These are phyloP conservation scores for Nematodospora valgi DNA, from an alignment of 805 yeast genomes.

Conservation along the genomic window DNA sequence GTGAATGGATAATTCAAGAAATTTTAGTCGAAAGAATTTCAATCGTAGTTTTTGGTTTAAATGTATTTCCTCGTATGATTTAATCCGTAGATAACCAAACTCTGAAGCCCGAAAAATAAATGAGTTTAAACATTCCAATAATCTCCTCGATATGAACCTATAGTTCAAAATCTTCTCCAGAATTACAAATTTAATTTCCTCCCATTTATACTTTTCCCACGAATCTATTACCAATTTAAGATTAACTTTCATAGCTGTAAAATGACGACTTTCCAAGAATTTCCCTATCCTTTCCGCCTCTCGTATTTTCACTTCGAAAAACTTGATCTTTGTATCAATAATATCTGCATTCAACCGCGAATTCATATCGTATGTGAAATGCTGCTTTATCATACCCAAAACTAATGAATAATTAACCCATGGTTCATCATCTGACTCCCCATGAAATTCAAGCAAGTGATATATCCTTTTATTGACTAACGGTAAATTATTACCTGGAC, in stretches of 20 bases:
- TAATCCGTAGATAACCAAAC: neutral
- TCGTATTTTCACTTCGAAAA: constrained; percentile 7
- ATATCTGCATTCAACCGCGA: constrained; percentile 11
- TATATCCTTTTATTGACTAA: constrained; percentile 28
- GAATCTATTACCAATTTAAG: constrained; percentile 5
- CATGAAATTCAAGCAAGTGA: constrained; percentile 13
- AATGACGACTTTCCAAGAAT: constrained; percentile 3
- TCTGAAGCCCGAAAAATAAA: neutral
- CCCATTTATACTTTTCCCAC: constrained; percentile 5
- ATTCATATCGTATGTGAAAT: constrained; percentile 21
- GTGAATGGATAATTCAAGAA: constrained; percentile 3
- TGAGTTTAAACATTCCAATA: constrained; percentile 1
- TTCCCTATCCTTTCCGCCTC: too few relatives aligned
- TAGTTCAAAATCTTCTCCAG: constrained; percentile 10
- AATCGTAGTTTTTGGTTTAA: constrained; percentile 4
- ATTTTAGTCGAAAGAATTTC: constrained; percentile 6
- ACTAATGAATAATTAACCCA: constrained; percentile 19
- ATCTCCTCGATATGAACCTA: constrained; percentile 13
- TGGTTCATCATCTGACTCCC: constrained; percentile 13
- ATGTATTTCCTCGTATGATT: constrained; percentile 2
- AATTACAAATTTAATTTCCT: constrained; percentile 7
- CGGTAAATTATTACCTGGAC: constrained; percentile 32
- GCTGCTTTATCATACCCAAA: constrained; percentile 19
- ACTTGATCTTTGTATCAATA: constrained; percentile 12
- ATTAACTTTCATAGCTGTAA: constrained; percentile 1